These are phyloP conservation scores for Elongisporangium undulatum DNA, from an alignment of 352 stramenopile genomes.

Conservation along the genomic window DNA sequence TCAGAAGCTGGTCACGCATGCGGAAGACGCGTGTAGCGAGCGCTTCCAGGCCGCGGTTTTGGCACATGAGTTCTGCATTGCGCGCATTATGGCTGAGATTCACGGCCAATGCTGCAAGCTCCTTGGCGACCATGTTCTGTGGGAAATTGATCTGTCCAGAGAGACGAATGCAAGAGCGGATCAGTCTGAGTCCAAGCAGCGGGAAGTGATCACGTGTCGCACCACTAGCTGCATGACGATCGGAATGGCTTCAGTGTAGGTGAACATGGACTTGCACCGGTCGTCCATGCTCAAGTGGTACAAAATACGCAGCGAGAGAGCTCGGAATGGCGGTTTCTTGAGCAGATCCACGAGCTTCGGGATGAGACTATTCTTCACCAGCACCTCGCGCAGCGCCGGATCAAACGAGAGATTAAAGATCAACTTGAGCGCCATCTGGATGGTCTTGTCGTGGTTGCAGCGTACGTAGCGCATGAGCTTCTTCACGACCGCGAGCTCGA, in stretches of 20 bases:
- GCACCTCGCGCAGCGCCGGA: conserved; percentile 69
- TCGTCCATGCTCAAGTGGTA: conserved; percentile 96
- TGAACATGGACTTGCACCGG: conserved; percentile 94
- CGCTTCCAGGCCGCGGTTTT: conserved; percentile 84
- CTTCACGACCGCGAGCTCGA: conserved; percentile 73
- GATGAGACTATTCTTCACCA: conserved; percentile 88
- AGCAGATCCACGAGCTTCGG: conserved; percentile 91
- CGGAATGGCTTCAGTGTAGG: conserved; percentile 92
- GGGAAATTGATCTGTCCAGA: conserved; percentile 85
- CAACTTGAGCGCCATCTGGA: conserved; percentile 82
- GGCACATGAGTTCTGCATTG: conserved; percentile 90
- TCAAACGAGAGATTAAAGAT: conserved; percentile 97
- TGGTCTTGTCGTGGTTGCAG: conserved; percentile 84
- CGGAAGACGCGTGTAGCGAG: conserved; percentile 88
- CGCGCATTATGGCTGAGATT: conserved; percentile 91
- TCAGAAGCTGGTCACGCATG: conserved; percentile 88
- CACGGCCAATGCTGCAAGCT: conserved; percentile 92
- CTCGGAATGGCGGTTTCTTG: conserved; percentile 90
- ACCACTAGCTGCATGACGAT: conserved; percentile 92
- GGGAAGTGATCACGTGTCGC: background rate
- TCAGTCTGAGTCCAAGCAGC: background rate
- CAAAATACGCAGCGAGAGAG: conserved; percentile 84
- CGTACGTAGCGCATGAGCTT: conserved; percentile 76
- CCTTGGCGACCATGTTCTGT: conserved; percentile 89
- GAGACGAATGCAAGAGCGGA: background rate